These are phyloP conservation scores for Haberlea rhodopensis DNA, from an alignment of 257 asterid genomes.

Conservation along the genomic window DNA sequence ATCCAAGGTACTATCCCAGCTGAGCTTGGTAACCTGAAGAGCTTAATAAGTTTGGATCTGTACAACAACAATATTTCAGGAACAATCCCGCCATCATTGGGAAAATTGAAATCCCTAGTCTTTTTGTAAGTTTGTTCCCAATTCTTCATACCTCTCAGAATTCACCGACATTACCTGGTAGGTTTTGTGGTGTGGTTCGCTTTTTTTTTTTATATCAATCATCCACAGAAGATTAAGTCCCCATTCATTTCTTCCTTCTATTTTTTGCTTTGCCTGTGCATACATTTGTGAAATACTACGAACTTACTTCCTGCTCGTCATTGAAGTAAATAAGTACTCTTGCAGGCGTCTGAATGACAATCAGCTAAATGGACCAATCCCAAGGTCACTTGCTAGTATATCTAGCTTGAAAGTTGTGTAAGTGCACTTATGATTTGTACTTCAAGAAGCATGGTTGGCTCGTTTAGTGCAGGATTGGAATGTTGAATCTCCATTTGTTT, in stretches of 20 bases:
- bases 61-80: constrained; percentile 90
- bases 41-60: constrained; percentile 86
- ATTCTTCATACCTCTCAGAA: constrained; percentile 12
- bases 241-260: not conserved
- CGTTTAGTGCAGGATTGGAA: constrained; percentile 6
- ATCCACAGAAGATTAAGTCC: not conserved
- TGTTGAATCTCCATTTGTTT: constrained; percentile 25
- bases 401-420: constrained; percentile 77
- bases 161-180: constrained; percentile 15
- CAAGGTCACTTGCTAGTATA: constrained; percentile 48
- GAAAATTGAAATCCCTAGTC: constrained; percentile 73
- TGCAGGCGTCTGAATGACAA: constrained; percentile 80
- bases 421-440: constrained; percentile 34
- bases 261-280: not conserved
- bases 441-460: not conserved
- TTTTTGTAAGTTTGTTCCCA: constrained; percentile 64
- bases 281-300: not conserved
- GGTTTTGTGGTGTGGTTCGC: constrained; percentile 11
- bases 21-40: constrained; percentile 83
- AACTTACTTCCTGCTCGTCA: not conserved
- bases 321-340: constrained; percentile 20
- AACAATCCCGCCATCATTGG: constrained; percentile 66
- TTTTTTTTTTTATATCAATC: not conserved
- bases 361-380: constrained; percentile 60
- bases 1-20: constrained; percentile 79